These are phyloP conservation scores for Heliamphora pulchella DNA, from an alignment of 179 eudicot genomes.

Conservation along the genomic window DNA sequence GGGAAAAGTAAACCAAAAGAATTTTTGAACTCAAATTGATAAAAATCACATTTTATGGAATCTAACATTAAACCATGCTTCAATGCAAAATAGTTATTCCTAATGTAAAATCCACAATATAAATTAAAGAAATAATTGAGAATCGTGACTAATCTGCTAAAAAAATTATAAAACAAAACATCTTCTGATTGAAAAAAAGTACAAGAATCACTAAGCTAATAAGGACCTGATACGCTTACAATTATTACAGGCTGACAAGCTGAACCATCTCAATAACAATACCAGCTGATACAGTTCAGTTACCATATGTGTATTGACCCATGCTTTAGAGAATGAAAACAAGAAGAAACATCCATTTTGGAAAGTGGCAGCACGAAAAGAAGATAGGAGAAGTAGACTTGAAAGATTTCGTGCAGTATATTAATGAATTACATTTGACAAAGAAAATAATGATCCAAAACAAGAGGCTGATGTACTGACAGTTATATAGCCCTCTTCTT, in stretches of 20 bases:
- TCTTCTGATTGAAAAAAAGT: too few species aligned
- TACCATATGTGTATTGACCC: background rate
- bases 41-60: background rate
- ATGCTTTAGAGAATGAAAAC: background rate
- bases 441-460: background rate
- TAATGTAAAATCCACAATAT: background rate
- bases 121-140: background rate
- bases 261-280: background rate
- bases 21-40: background rate
- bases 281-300: background rate
- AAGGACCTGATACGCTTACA: too few species aligned
- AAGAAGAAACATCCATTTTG: background rate
- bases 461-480: constrained; percentile 39
- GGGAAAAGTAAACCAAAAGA: background rate
- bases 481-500: constrained; percentile 67
- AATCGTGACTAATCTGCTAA: background rate
- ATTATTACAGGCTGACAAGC: too few species aligned
- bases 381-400: background rate
- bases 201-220: too few species aligned
- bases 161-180: background rate
- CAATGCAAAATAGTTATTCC: too few species aligned
- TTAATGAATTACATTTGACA: background rate
- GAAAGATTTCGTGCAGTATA: background rate
- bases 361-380: background rate
- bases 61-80: background rate